These are phyloP conservation scores for Talaromyces marneffei DNA, from an alignment of 2,329 filamentous ascomycete species.

Conservation along the genomic window DNA sequence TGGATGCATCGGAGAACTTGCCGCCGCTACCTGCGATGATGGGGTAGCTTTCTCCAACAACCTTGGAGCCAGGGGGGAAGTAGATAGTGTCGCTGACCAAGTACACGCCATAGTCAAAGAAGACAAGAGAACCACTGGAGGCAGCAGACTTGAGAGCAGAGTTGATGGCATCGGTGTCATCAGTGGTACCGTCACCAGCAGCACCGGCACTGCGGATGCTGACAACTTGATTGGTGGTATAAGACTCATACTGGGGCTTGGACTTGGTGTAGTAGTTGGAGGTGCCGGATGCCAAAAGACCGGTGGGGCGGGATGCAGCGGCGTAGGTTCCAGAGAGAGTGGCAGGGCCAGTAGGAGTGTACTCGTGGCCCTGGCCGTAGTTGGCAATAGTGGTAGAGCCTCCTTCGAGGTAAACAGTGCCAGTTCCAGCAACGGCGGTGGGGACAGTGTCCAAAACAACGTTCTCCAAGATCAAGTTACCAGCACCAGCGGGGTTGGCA, in stretches of 20 bases:
- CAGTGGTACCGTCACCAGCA: conserved; percentile 58
- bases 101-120: conserved; percentile 54
- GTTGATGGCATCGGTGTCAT: conserved; percentile 89
- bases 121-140: conserved; percentile 47
- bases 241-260: conserved; percentile 51
- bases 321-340: conserved; percentile 42
- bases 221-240: conserved; percentile 35
- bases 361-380: conserved; percentile 42
- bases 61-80: conserved; percentile 45
- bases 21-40: conserved; percentile 53
- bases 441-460: conserved; percentile 47
- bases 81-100: conserved; percentile 43
- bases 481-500: conserved; percentile 41
- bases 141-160: conserved; percentile 55
- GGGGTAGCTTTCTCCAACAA: conserved; percentile 53
- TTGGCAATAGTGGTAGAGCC: conserved; percentile 34
- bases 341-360: conserved; percentile 40
- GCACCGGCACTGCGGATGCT: conserved; percentile 41
- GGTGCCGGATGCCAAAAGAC: conserved; percentile 37
- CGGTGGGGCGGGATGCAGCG: conserved; percentile 39
- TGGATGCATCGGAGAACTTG: conserved; percentile 52
- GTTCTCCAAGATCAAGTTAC: conserved; percentile 52
- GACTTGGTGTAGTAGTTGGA: conserved; percentile 42
- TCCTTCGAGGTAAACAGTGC: conserved; percentile 27
- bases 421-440: conserved; percentile 37